Percentiles rank a stretch among this genome's conserved stretches.
Conservation (phyloP, 169 alveolate genomes). For the Cryptosporidium andersoni region DNA sequence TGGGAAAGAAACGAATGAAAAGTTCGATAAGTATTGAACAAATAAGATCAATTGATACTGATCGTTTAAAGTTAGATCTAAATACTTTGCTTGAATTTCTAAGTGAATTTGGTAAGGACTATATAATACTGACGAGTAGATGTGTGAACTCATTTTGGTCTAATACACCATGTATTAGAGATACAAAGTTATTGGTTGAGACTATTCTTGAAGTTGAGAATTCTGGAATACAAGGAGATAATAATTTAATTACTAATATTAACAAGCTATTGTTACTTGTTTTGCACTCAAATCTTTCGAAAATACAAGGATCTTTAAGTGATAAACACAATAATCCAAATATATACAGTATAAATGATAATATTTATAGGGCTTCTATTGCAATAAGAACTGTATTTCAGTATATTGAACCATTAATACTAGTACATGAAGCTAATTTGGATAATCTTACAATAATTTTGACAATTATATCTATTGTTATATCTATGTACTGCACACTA, state of each 20-base stretch:
- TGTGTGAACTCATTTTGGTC: slow-evolving; percentile 68
- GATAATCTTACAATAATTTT: slow-evolving; percentile 34
- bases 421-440: slow-evolving; percentile 27
- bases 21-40: slow-evolving; percentile 14
- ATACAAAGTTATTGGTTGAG: slow-evolving; percentile 42
- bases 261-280: slow-evolving; percentile 39
- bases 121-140: slow-evolving; percentile 22
- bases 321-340: not conserved
- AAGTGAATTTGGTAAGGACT: slow-evolving; percentile 67
- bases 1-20: slow-evolving; percentile 11
- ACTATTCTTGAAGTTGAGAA: slow-evolving; percentile 37
- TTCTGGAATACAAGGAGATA: slow-evolving; percentile 6
- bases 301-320: slow-evolving; percentile 13
- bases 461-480: slow-evolving; percentile 32
- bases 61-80: slow-evolving; percentile 41
- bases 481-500: slow-evolving; percentile 31
- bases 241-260: slow-evolving; percentile 22
- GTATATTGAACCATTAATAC: slow-evolving; percentile 57
- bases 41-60: slow-evolving; percentile 15
- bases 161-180: slow-evolving; percentile 66
- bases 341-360: not conserved
- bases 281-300: slow-evolving; percentile 57
- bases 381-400: slow-evolving; percentile 33
- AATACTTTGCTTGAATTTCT: slow-evolving; percentile 58
- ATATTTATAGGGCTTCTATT: slow-evolving; percentile 22